A percentile compares a stretch with the other conserved stretches of the same genome.
phyloP scores from a whole-genome alignment of 192 early-diverging fungal species.

The Fimicolochytrium jonesii region DNA sequence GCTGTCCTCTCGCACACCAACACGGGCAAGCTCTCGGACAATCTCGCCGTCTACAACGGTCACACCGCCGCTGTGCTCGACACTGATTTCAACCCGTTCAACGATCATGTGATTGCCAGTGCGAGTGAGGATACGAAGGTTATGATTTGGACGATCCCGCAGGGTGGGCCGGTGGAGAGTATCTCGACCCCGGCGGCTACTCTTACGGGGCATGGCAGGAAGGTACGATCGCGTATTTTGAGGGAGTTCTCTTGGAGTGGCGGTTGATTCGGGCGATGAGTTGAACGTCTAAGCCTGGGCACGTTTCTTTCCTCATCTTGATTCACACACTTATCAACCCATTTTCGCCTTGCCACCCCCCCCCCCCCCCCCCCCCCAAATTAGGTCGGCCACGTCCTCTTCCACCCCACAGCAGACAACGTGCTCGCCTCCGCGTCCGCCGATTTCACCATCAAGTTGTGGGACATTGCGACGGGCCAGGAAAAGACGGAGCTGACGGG shows the following conservation, averaged over 20 bases:
- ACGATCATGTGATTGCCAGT: slow-evolving; percentile 90
- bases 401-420: slow-evolving; percentile 95
- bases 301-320: too few species aligned
- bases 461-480: slow-evolving; percentile 86
- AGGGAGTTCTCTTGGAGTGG: too few species aligned
- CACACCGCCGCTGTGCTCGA: slow-evolving; percentile 94
- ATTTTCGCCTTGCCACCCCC: too few species aligned
- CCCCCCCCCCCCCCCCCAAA: too few species aligned
- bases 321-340: too few species aligned
- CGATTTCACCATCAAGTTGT: slow-evolving; percentile 72
- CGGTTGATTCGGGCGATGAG: too few species aligned
- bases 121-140: slow-evolving; percentile 54
- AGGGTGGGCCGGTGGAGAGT: slow-evolving; percentile 65
- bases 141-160: slow-evolving; percentile 94
- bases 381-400: slow-evolving; percentile 96
- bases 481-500: slow-evolving; percentile 77
- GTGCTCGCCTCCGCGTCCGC: slow-evolving; percentile 85
- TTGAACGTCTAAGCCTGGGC: too few species aligned
- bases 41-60: slow-evolving; percentile 85
- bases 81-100: slow-evolving; percentile 97
- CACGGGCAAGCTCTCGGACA: slow-evolving; percentile 85
- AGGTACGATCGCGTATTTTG: too few species aligned
- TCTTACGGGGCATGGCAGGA: slow-evolving; percentile 76
- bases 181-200: slow-evolving; percentile 75
- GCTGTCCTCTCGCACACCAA: slow-evolving; percentile 80